Conservation (phyloP, 1,139 yeast genomes). For the Debaryomyces udenii region DNA sequence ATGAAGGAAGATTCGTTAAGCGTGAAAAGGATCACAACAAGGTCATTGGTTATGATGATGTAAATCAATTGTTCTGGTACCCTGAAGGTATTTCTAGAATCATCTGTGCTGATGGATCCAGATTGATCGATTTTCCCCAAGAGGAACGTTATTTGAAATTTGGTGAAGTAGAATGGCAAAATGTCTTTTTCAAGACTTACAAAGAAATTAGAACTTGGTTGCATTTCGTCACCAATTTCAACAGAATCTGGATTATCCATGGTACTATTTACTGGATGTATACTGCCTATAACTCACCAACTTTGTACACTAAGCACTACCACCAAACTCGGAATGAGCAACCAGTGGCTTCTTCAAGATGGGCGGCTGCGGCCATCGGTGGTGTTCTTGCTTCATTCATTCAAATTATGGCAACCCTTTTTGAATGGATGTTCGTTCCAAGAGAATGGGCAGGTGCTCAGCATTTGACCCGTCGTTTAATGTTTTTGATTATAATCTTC, state of each 20-base stretch:
- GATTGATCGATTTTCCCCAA: constrained; percentile 86
- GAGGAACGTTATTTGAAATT: constrained; percentile 87
- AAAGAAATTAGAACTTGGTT: constrained; percentile 98
- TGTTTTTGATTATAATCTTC: constrained; percentile 70
- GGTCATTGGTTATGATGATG: constrained; percentile 96
- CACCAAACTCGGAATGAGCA: constrained; percentile 79
- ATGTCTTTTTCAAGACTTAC: constrained; percentile 94
- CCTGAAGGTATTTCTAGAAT: constrained; percentile 98
- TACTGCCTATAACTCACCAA: constrained; percentile 88
- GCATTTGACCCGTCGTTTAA: constrained; percentile 84
- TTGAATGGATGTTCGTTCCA: constrained; percentile 97
- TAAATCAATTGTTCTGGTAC: constrained; percentile 98
- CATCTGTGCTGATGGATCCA: constrained; percentile 85
- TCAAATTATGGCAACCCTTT: constrained; percentile 84
- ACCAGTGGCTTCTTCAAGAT: constrained; percentile 84
- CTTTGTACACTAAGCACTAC: constrained; percentile 84
- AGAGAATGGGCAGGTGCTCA: constrained; percentile 99
- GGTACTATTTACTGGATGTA: constrained; percentile 92
- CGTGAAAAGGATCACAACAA: constrained; percentile 96
- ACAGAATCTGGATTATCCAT: constrained; percentile 97
- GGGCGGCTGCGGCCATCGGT: constrained; percentile 93
- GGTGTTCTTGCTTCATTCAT: constrained; percentile 83
- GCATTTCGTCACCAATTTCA: constrained; percentile 91
- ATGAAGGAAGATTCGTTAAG: constrained; percentile 93
- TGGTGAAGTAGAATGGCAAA: constrained; percentile 91